These are phyloP conservation scores for Gastrolobium bilobum DNA, from an alignment of 306 rosid genomes.

Conservation along the genomic window DNA sequence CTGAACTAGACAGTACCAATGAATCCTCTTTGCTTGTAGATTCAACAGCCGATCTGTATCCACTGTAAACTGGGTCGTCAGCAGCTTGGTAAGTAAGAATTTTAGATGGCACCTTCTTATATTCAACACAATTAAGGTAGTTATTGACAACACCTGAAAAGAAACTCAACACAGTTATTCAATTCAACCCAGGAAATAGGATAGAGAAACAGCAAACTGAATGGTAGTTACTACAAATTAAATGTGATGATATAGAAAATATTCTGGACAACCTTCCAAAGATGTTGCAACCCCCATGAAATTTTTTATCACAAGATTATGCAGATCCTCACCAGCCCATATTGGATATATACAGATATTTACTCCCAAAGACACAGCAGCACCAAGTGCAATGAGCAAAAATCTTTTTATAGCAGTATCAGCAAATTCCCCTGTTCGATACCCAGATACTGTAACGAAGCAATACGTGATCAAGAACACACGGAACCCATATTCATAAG, in stretches of 20 bases:
- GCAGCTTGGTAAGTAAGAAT: constrained; percentile 92
- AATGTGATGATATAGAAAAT: constrained; percentile 32
- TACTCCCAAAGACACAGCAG: constrained; percentile 81
- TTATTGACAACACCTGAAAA: constrained; percentile 71
- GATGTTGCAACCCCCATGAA: constrained; percentile 87
- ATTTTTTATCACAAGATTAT: constrained; percentile 79
- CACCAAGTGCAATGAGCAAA: constrained; percentile 87
- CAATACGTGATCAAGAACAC: constrained; percentile 95
- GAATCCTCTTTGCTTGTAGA: constrained; percentile 91
- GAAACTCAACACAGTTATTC: constrained; percentile 30
- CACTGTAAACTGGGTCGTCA: constrained; percentile 89
- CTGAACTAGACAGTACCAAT: constrained; percentile 64
- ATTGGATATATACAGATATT: constrained; percentile 85
- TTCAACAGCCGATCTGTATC: constrained; percentile 88
- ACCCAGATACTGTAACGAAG: constrained; percentile 84
- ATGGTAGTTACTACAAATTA: constrained; percentile 20
- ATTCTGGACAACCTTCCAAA: constrained; percentile 72
- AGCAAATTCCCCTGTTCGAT: constrained; percentile 74
- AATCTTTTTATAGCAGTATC: constrained; percentile 79
- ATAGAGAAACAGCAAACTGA: constrained; percentile 5
- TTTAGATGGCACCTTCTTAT: constrained; percentile 83
- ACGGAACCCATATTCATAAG: constrained; percentile 95
- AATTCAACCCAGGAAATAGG: constrained; percentile 35
- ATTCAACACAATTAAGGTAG: constrained; percentile 81
- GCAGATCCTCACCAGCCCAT: constrained; percentile 99